Base-by-base conservation (phyloP, 2,329 filamentous ascomycete genomes). In the Fusarium papillatum region DNA sequence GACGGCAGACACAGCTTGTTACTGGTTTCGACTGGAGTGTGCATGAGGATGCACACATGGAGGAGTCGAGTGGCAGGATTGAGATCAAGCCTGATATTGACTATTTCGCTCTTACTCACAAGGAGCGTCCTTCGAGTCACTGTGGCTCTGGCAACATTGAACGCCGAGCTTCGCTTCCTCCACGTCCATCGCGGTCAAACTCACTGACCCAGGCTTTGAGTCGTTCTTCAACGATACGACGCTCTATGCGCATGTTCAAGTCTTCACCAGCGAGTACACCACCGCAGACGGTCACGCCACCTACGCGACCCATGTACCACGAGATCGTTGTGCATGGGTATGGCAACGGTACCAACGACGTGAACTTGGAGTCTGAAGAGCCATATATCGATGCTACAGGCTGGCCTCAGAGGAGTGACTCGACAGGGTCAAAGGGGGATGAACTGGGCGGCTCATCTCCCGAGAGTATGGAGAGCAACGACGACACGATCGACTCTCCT, bases 41-140 rank as follows among this genome's bases (percentile, higher is more conserved):
- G 34, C 74, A 71, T 22, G 69, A 73, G 13, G 38, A 66, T 19
- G 53, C 59, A n/a, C 24, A 46, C 7, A 53, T 60, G 38, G 41
- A 66, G 29, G 72, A 71, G 19, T 41, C 67, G 1, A 34, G 39
- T 5, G 74, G 65, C 3, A 79, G 63, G 66, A 77, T 84, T 31
- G 88, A 89, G 70, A 88, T 90, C 70, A 87, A 88, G 69, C 89
- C 89, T 0, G 90, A 92, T 61, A 87, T 91, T 53, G 89, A 91
- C 75, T 90, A 91, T 72, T 86, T 88, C 66, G 87, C 87, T 0
- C 81, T 88, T 10, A 83, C 84, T 0, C 85, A 87, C 69, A 81
- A 82, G 61, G 70, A 72, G 65, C 72, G 64, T 34, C 50, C 53
- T 5, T 46, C 46, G 66, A 62, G 70, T 41, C 68, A 68, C 34